These are phyloP conservation scores for Discostella stelligeroides DNA, from an alignment of 108 stramenopile genomes.

Conservation along the genomic window DNA sequence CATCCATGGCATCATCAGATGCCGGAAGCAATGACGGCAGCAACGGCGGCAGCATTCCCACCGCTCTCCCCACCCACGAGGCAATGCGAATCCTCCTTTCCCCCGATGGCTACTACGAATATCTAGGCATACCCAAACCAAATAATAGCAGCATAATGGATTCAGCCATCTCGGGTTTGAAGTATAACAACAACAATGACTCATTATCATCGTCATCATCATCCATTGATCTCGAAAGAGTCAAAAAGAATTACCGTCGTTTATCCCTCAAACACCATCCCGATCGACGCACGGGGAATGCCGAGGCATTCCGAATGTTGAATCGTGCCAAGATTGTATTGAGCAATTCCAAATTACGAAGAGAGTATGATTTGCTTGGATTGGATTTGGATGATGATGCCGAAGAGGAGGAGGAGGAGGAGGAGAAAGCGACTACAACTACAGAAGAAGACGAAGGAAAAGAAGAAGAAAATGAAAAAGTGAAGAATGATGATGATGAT, in stretches of 20 bases:
- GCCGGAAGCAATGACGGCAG: no score
- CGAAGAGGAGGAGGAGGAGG: constrained; percentile 33
- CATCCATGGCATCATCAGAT: no score
- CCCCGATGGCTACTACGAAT: constrained; percentile 88
- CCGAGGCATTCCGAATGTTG: constrained; percentile 76
- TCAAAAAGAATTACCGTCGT: constrained; percentile 82
- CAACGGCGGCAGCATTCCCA: neutral
- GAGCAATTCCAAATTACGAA: constrained; percentile 63
- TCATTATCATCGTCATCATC: neutral
- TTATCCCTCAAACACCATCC: constrained; percentile 72
- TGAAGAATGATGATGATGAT: neutral
- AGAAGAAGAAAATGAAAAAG: neutral
- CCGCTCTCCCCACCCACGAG: constrained; percentile 43
- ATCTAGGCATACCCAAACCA: constrained; percentile 65
- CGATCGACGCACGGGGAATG: constrained; percentile 77
- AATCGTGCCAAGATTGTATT: constrained; percentile 82
- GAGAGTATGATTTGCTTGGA: constrained; percentile 85
- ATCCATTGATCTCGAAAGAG: constrained; percentile 58
- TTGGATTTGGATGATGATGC: constrained; percentile 86
- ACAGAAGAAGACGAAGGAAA: neutral
- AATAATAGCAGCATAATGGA: neutral
- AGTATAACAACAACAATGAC: neutral
- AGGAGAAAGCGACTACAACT: constrained; percentile 3
- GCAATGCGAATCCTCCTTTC: constrained; percentile 69
- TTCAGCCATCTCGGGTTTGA: constrained; percentile 8